Percentiles rank a stretch among this genome's conserved stretches.
Conservation (phyloP, 179 eudicot species). For the Drosera spatulata region DNA sequence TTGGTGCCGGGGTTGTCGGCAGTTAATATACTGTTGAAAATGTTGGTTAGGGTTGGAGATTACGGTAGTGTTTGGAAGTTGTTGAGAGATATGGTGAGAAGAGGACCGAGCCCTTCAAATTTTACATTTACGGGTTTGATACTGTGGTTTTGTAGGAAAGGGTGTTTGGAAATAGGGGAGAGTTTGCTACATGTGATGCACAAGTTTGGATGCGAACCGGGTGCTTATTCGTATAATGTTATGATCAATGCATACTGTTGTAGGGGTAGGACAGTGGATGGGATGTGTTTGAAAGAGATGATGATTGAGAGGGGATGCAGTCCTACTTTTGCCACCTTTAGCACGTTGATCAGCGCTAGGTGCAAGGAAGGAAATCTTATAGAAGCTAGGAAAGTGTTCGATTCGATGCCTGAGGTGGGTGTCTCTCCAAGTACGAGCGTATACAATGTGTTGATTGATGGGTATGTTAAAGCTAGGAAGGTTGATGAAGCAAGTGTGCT, state of each 20-base stretch:
- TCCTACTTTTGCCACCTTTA: constrained; percentile 51
- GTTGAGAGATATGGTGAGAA: constrained; percentile 60
- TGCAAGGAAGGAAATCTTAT: constrained; percentile 76
- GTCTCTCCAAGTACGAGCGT: constrained; percentile 31
- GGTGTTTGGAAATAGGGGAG: constrained; percentile 45
- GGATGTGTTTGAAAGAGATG: constrained; percentile 36
- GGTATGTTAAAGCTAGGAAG: constrained; percentile 74
- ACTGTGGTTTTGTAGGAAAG: constrained; percentile 67
- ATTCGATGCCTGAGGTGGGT: constrained; percentile 39
- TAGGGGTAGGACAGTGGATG: constrained; percentile 53
- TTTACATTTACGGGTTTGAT: constrained; percentile 49
- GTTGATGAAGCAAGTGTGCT: constrained; percentile 49
- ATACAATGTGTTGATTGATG: constrained; percentile 66
- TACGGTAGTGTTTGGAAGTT: constrained; percentile 77
- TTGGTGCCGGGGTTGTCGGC: constrained; percentile 47
- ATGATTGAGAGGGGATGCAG: constrained; percentile 54
- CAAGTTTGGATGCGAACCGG: constrained; percentile 50
- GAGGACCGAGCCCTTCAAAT: constrained; percentile 53
- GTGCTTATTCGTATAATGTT: constrained; percentile 66
- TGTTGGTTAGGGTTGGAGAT: constrained; percentile 64
- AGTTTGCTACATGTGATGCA: constrained; percentile 58
- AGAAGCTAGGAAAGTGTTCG: constrained; percentile 59
- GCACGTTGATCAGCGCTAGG: constrained; percentile 43
- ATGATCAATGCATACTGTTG: constrained; percentile 61
- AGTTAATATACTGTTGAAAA: constrained; percentile 34